phyloP scores from a whole-genome alignment of 345 rosid species.

The Dimocarpus longan region DNA sequence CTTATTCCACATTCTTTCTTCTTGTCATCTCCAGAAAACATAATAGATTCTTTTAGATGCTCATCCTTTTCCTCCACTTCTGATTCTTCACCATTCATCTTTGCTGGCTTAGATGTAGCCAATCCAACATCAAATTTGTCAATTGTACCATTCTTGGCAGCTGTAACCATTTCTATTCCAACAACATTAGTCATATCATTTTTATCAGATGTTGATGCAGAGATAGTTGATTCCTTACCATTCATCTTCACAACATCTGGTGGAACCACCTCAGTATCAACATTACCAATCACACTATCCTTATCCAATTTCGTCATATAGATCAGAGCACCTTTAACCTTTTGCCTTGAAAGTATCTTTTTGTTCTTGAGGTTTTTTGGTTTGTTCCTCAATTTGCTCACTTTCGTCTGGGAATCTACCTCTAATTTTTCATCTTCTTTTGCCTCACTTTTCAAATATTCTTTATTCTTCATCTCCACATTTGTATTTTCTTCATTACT shows the following conservation, averaged over 20 bases:
- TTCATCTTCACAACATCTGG: not conserved
- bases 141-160: not conserved
- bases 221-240: not conserved
- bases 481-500: not conserved
- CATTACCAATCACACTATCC: not conserved
- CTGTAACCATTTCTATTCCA: not conserved
- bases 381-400: constrained; percentile 1
- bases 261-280: not conserved
- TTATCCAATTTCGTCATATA: not conserved
- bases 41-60: not conserved
- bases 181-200: not conserved
- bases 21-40: constrained; percentile 9
- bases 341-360: constrained; percentile 7
- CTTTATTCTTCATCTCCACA: constrained; percentile 11
- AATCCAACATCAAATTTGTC: not conserved
- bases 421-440: constrained; percentile 15
- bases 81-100: constrained; percentile 3
- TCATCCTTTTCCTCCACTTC: not conserved
- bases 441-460: constrained; percentile 6
- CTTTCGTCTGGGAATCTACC: constrained; percentile 13
- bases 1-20: not conserved
- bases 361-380: constrained; percentile 5
- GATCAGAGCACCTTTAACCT: not conserved
- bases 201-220: not conserved
- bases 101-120: constrained; percentile 9